Base-by-base conservation (phyloP, 2,329 filamentous ascomycete species). In the Cadophora sp. region DNA sequence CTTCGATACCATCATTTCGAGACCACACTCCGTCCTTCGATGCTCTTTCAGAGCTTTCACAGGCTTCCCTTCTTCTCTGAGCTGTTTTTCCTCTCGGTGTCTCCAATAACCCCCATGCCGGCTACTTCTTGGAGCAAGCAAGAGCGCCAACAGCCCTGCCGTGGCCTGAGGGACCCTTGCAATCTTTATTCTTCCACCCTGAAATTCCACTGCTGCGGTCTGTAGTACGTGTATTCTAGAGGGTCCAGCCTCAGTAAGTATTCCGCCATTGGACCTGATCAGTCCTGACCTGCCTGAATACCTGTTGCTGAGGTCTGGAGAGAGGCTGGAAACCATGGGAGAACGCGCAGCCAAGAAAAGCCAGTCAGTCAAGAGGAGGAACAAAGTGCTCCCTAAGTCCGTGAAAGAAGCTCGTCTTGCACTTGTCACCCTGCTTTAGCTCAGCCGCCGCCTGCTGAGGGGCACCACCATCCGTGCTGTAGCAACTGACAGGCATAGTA, bases 111-210 rank as follows among this genome's bases (percentile, higher is more conserved):
- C 26, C 16, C 19, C 22, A 65, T 60, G 55, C 60, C 37, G 34
- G 51, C 34, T 24, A 3, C 34, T 40, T 46, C 48, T 55, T 50
- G 27, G 34, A 29, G 50, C 34, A 43, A 55, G 64, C 62, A 56
- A 65, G 64, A 50, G 51, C 64, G 46, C 56, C 58, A 27, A 65
- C 55, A 62, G 55, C 55, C 68, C 64, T 69, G 63, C 58, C 53
- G 24, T 60, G 43, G 64, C 55, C 60, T 68, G 27, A 46, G 14
- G 11, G 6, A 63, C 31, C 70, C 70, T 62, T 70, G 68, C 58
- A 69, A 70, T 67, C 66, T 64, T 68, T 64, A 63, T 66, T 68
- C 62, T 65, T 64, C 61, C 37, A 68, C 64, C 65, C 27, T 55
- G 26, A 29, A 29, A 46, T 62, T 62, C 27, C 43, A 48, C 59